Evolutionary conservation across 768 basidiomycete genomes (phyloP), one percentile per base, ranked within the genome.

Genomic region (Rhodotorula graminis): DNA sequence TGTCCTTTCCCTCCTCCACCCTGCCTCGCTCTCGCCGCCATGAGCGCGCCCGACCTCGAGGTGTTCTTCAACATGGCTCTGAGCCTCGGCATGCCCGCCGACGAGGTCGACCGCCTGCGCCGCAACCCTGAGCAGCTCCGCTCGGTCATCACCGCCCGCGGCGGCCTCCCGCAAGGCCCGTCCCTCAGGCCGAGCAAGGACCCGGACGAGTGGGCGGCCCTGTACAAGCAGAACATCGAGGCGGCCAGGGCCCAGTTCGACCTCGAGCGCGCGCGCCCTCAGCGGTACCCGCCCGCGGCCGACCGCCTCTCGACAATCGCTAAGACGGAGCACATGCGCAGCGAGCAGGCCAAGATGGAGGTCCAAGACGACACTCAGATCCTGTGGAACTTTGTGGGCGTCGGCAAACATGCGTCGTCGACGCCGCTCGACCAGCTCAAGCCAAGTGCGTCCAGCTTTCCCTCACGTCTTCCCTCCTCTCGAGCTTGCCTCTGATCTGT

Each of bases 321-420:
- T 1, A 11, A 11, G 25, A 27, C 50, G 5, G 50, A 25, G 25
- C 50, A 14, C 3, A 25, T 52, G 50, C 50, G 50, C 3, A 3
- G 6, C 44, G 11, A 46, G 14, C 1, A 27, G 3, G 9, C 10
- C 15, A 8, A 4, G 50, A 52, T 52, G 50, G 10, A 27, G 6
- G 23, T 10, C 47, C 3, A 25, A 7, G 25, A 14, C 9, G n/a
- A 29, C 2, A 0, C 0, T 3, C n/a, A 55, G 3, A 0, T 29
- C 53, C 11, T 5, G 14, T 55, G 53, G 53, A 55, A 11, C 25
- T 57, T 57, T 11, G 37, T 37, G 31, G 56, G 56, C 31, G 10
- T 57, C 15, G 3, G 14, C 31, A 57, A 57, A 21, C 9, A 9
- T 18, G 37, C 56, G 33, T 57, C 33, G 8, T 2, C 8, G 15